phyloP scores from a whole-genome alignment of 2,329 filamentous ascomycete species.

The Colletotrichum endophyticum region DNA sequence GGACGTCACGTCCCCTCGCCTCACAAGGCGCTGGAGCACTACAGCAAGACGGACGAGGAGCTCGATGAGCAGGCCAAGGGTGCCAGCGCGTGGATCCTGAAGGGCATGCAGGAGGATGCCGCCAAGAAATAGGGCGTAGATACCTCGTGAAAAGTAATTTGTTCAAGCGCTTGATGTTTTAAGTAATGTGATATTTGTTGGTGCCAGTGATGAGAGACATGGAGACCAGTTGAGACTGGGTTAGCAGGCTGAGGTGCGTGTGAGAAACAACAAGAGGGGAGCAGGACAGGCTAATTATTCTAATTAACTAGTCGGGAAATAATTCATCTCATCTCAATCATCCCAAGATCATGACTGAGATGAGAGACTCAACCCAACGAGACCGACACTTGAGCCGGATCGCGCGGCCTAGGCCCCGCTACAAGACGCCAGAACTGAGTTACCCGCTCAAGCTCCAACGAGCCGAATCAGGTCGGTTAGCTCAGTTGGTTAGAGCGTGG shows the following conservation, averaged over 20 bases:
- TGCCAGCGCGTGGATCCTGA: conserved; percentile 65
- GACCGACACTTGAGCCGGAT: background rate
- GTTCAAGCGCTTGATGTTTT: background rate
- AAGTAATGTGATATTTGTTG: background rate
- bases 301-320: background rate
- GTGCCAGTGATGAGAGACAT: background rate
- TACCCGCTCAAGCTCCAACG: accelerated
- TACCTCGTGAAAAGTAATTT: background rate
- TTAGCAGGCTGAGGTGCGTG: background rate
- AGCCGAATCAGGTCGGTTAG: conserved; percentile 6
- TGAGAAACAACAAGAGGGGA: background rate
- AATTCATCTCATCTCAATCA: background rate
- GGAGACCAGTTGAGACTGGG: background rate
- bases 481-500: conserved; percentile 22
- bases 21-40: conserved; percentile 62
- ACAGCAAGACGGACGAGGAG: conserved; percentile 51
- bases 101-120: conserved; percentile 70
- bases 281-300: background rate
- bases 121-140: conserved; percentile 44
- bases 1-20: conserved; percentile 74
- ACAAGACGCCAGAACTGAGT: background rate
- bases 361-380: background rate
- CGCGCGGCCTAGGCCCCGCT: background rate
- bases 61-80: conserved; percentile 61
- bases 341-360: background rate